Evolutionary conservation across 768 basidiomycete species (phyloP), one percentile per base, ranked within the genome.

Genomic region (Phylloporus sp.): DNA sequence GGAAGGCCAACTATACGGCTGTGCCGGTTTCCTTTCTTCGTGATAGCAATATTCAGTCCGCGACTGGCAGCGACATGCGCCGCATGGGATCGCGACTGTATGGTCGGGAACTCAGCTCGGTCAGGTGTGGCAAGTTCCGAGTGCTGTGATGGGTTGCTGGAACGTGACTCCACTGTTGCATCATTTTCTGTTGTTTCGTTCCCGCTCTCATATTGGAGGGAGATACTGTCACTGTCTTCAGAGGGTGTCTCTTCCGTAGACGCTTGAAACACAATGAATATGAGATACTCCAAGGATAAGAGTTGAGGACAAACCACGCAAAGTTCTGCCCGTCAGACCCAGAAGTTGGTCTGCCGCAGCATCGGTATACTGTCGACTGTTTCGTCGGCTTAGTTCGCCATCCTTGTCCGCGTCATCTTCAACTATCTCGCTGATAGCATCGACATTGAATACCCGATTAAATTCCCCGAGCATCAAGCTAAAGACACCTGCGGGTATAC

Each of bases 401-500:
- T 65, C 66, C 27, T 62, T 52, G 27, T 70, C 70, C 15, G 50
- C 56, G 18, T 62, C 63, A 11, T 46, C 61, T 31, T 59, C 59
- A 16, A 15, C 49, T n/a, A 42, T 34, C 43, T 58, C 62, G 28
- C 72, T 66, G 36, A 51, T 65, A 52, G 62, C 65, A 57, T 80
- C 84, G 46, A 92, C 91, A 60, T 92, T 93, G 76, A 97, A 97
- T 20, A 95, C 93, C 15, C 85, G 81, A 59, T 91, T 91, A 72
- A 95, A 97, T 66, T 97, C 91, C 50, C 84, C 86, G 27, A 98
- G 80, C 85, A 98, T 91, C 56, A 97, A 73, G 63, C 91, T 93
- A 71, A 98, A 95, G 38, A 97, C 90, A 7, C 92, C 92, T 4
- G 95, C 95, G n/a, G 95, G 95, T 60, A 99, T 97, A 39, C 93